Conservation (phyloP, 2,329 filamentous ascomycete genomes). For the Alternaria rosae region DNA sequence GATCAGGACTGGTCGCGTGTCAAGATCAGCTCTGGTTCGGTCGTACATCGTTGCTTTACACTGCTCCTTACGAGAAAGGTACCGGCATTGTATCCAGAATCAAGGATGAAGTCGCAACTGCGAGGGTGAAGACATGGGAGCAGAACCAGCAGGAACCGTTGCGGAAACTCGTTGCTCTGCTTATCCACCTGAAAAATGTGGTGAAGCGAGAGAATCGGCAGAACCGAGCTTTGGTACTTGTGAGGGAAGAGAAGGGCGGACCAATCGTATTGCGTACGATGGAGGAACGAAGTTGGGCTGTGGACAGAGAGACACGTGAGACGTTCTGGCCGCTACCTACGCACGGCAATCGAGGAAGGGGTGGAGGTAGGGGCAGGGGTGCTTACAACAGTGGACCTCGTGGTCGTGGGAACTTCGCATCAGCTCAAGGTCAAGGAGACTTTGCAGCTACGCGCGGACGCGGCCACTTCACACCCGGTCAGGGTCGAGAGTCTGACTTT, state of each 20-base stretch:
- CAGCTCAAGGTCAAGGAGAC: background rate
- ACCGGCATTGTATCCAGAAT: conserved; percentile 21
- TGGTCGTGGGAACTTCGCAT: background rate
- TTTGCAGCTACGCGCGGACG: background rate
- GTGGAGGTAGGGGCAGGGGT: conserved; percentile 1
- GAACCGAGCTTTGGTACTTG: conserved; percentile 20
- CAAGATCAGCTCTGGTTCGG: conserved; percentile 45
- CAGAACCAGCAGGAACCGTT: conserved; percentile 28
- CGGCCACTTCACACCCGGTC: background rate
- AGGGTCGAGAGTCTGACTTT: background rate
- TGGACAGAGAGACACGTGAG: conserved; percentile 21
- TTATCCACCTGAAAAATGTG: conserved; percentile 18
- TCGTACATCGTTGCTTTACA: conserved; percentile 35
- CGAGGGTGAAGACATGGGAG: conserved; percentile 33
- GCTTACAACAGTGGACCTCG: background rate
- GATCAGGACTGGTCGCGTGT: conserved; percentile 16
- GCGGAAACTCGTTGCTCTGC: conserved; percentile 31
- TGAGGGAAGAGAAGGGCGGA: conserved; percentile 25
- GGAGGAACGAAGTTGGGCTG: conserved; percentile 15
- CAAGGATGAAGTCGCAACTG: conserved; percentile 25
- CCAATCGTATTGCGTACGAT: conserved; percentile 26
- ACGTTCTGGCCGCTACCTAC: conserved; percentile 21
- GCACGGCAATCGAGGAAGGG: background rate
- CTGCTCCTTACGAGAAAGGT: conserved; percentile 24
- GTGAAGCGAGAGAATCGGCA: conserved; percentile 24